Evolutionary conservation across 177 flowering plant genomes (phyloP).

Genomic region (Vitis hybrid): DNA sequence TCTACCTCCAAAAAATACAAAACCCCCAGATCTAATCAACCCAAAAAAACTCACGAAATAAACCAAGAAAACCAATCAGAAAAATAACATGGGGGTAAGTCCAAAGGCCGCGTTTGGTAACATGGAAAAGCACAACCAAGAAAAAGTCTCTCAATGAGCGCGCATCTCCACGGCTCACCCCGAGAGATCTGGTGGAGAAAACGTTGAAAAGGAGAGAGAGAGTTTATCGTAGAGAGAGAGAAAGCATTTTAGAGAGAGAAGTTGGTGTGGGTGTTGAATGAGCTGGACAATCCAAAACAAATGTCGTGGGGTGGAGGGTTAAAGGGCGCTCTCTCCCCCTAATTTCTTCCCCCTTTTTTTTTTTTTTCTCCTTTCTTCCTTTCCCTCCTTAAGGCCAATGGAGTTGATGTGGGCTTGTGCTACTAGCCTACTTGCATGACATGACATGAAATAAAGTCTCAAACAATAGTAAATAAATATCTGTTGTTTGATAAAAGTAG

Average conservation of each 20-base stretch:
- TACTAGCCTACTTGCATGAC: conserved; percentile 34
- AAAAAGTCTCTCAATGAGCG: conserved; percentile 14
- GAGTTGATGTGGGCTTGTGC: not conserved
- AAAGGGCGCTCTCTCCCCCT: too few species aligned
- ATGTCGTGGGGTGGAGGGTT: conserved; percentile 20
- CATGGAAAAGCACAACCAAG: not conserved
- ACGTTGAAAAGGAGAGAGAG: conserved; percentile 17
- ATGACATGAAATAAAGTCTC: conserved; percentile 25
- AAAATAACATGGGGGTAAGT: conserved; percentile 6
- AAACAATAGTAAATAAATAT: not conserved
- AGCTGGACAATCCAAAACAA: conserved; percentile 30
- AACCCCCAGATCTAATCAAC: conserved; percentile 5
- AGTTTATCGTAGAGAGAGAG: conserved; percentile 9
- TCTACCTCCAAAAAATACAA: not conserved
- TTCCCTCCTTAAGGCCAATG: too few species aligned
- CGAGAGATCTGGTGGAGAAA: conserved; percentile 44
- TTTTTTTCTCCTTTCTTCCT: too few species aligned
- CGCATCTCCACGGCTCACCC: conserved; percentile 24
- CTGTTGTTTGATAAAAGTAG: not conserved
- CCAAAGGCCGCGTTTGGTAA: conserved; percentile 1
- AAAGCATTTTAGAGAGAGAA: conserved; percentile 2
- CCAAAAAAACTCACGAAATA: not conserved
- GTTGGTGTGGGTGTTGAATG: conserved; percentile 19
- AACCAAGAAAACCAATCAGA: not conserved
- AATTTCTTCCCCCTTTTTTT: too few species aligned